phyloP scores from a whole-genome alignment of 129 eudicot genomes.

The Artemisia argyi region DNA sequence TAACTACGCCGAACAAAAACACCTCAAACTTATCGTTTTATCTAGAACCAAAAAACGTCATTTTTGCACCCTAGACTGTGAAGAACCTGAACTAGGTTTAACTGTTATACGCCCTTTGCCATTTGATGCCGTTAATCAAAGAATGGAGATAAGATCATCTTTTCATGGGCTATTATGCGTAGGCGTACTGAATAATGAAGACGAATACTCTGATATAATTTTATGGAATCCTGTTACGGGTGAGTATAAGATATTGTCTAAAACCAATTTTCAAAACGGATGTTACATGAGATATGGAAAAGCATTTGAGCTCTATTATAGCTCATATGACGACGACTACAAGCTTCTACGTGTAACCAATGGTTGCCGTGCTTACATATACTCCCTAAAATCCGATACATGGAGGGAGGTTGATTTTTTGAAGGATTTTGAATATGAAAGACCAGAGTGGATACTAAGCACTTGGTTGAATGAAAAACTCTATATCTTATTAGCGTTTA shows the following conservation, averaged over 20 bases:
- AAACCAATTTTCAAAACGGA: not conserved
- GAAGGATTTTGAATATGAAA: not conserved
- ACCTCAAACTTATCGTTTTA: slow-evolving; percentile 1
- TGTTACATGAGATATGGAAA: not conserved
- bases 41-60: not conserved
- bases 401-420: not conserved
- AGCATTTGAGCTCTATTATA: slow-evolving; percentile 11
- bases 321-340: slow-evolving; percentile 15
- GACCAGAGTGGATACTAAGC: not conserved
- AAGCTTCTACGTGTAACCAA: slow-evolving; percentile 3
- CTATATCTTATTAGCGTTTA: not conserved
- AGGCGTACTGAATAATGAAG: not conserved
- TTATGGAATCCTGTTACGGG: slow-evolving; percentile 18
- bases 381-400: slow-evolving; percentile 14
- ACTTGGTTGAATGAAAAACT: slow-evolving; percentile 1
- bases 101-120: not conserved
- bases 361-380: not conserved
- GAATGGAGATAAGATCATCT: not conserved
- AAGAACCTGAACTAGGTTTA: slow-evolving; percentile 11
- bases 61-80: slow-evolving; percentile 11
- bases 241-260: slow-evolving; percentile 12
- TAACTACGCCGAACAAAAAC: slow-evolving; percentile 13
- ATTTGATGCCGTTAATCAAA: not conserved
- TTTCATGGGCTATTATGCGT: slow-evolving; percentile 14
- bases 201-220: not conserved